These are phyloP conservation scores for Centrapalus pauciflorus DNA, from an alignment of 129 eudicot genomes.

Conservation along the genomic window DNA sequence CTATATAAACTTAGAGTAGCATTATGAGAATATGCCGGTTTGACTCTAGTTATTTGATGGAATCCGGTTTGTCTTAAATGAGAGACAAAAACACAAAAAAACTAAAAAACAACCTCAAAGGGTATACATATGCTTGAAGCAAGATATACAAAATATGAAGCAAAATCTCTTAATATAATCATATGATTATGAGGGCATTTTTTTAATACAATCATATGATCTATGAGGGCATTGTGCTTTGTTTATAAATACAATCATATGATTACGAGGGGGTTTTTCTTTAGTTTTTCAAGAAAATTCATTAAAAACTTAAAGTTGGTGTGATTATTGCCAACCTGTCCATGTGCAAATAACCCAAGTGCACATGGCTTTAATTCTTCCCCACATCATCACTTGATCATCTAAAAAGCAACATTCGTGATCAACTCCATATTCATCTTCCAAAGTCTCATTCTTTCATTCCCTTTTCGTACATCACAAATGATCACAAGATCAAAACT, in stretches of 20 bases:
- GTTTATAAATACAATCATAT: neutral
- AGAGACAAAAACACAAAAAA: too few relatives aligned
- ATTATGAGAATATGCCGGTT: too few relatives aligned
- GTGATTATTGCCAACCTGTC: constrained; percentile 27
- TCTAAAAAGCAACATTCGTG: constrained; percentile 24
- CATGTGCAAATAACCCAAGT: constrained; percentile 25
- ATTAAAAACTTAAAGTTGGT: constrained; percentile 13
- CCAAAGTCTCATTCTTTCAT: neutral
- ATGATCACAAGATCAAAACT: constrained; percentile 20
- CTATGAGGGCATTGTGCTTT: too few relatives aligned
- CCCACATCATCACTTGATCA: constrained; percentile 8
- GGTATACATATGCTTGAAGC: too few relatives aligned
- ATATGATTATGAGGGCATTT: neutral
- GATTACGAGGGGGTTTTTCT: neutral
- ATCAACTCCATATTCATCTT: constrained; percentile 13
- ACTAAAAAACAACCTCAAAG: too few relatives aligned
- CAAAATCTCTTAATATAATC: too few relatives aligned
- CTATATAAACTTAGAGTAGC: too few relatives aligned
- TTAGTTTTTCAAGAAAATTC: neutral
- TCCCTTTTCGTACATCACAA: neutral
- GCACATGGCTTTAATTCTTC: constrained; percentile 22
- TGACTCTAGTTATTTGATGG: too few relatives aligned
- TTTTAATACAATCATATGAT: neutral
- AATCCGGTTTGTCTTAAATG: too few relatives aligned
- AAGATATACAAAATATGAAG: too few relatives aligned